Percentiles rank a stretch among this genome's conserved stretches.
phyloP scores from a whole-genome alignment of 495 filamentous ascomycete species.

The Penicillium herquei region DNA sequence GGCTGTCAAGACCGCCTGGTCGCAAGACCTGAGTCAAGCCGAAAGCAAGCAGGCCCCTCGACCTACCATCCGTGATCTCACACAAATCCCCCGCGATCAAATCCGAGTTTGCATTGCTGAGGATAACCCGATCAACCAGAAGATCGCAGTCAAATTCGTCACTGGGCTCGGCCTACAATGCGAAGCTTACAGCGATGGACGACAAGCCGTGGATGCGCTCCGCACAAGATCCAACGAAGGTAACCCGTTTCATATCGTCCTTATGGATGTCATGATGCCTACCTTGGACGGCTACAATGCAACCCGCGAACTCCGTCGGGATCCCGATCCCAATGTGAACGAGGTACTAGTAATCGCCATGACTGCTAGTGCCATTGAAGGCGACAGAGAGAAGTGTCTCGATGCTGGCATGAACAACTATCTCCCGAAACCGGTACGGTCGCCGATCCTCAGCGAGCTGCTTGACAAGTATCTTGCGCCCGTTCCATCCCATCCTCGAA shows the following conservation, averaged over 20 bases:
- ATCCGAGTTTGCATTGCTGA: slow-evolving; percentile 87
- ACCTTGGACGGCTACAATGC: slow-evolving; percentile 92
- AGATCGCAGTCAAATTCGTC: slow-evolving; percentile 88
- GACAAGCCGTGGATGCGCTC: slow-evolving; percentile 81
- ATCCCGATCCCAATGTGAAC: slow-evolving; percentile 69
- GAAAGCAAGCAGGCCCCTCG: slow-evolving; percentile 28
- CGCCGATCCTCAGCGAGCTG: slow-evolving; percentile 70
- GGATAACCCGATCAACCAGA: slow-evolving; percentile 89
- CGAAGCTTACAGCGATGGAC: slow-evolving; percentile 82
- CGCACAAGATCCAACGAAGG: slow-evolving; percentile 66
- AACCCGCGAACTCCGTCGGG: slow-evolving; percentile 73
- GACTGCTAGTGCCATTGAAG: slow-evolving; percentile 89
- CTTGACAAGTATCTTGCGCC: slow-evolving; percentile 66
- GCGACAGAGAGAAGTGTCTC: slow-evolving; percentile 87
- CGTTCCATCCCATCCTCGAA: slow-evolving; percentile 44
- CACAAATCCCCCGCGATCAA: slow-evolving; percentile 69
- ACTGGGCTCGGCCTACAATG: slow-evolving; percentile 76
- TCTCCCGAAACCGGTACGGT: slow-evolving; percentile 84
- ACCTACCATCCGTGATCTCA: slow-evolving; percentile 53
- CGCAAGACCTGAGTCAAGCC: slow-evolving; percentile 39
- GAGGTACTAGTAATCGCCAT: slow-evolving; percentile 85
- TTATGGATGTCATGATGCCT: slow-evolving; percentile 98
- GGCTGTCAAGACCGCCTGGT: slow-evolving; percentile 56
- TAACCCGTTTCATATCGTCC: slow-evolving; percentile 68
- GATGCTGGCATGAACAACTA: slow-evolving; percentile 96